phyloP scores from a whole-genome alignment of 2,329 filamentous ascomycete genomes.

The Botrytis galanthina region DNA sequence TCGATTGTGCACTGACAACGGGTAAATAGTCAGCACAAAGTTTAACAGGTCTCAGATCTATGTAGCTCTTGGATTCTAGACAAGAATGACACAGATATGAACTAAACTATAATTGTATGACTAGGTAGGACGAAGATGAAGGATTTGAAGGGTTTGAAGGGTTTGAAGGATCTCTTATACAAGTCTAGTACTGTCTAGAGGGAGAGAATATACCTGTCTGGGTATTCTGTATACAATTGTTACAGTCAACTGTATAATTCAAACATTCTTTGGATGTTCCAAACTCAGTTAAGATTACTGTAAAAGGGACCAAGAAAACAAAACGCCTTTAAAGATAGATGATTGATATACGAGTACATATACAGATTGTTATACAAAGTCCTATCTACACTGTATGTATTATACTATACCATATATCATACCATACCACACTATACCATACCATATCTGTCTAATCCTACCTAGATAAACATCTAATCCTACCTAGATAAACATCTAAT shows the following conservation, averaged over 20 bases:
- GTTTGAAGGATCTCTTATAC: not conserved
- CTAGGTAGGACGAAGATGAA: not conserved
- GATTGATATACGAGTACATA: not conserved
- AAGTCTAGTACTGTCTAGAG: not conserved
- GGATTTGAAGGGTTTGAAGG: not conserved
- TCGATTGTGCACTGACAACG: conserved; percentile 4
- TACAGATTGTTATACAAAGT: not conserved
- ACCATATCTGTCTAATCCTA: too few relatives aligned
- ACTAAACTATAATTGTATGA: not conserved
- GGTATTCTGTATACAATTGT: not conserved
- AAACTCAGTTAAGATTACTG: not conserved
- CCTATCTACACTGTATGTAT: not conserved
- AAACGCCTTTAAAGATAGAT: not conserved
- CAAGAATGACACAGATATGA: not conserved
- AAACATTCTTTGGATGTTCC: not conserved
- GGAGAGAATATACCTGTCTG: not conserved
- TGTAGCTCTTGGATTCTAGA: not conserved
- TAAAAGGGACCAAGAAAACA: not conserved
- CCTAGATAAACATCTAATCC: not conserved
- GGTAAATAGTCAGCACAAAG: not conserved
- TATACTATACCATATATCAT: not conserved
- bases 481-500: too few relatives aligned
- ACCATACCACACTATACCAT: not conserved
- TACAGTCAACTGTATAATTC: not conserved
- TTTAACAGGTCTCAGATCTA: conserved; percentile 3